Evolutionary conservation across 306 rosid species (phyloP).

Genomic region (Lathyrus tuberosus): DNA sequence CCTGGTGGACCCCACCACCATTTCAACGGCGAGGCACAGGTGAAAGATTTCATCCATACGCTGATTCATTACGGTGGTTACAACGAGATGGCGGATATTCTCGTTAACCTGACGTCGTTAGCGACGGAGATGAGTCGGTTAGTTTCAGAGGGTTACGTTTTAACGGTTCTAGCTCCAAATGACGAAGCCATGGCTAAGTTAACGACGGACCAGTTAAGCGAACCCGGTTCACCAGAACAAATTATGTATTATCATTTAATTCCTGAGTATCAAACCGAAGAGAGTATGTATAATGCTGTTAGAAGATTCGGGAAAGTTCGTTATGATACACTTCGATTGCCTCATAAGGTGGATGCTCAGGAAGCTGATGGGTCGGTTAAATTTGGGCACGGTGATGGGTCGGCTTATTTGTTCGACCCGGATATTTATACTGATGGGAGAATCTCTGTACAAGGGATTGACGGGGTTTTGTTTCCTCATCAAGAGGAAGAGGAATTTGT

Average conservation of each 20-base stretch:
- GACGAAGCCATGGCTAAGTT: conserved; percentile 88
- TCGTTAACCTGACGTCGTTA: conserved; percentile 72
- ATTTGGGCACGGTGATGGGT: conserved; percentile 72
- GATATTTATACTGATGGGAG: conserved; percentile 80
- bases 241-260: conserved; percentile 77
- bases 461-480: conserved; percentile 68
- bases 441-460: conserved; percentile 86
- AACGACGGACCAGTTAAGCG: conserved; percentile 84
- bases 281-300: conserved; percentile 86
- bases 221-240: conserved; percentile 88
- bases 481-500: conserved; percentile 37
- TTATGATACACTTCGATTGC: conserved; percentile 68
- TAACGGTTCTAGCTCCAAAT: conserved; percentile 79
- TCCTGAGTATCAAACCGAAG: conserved; percentile 87
- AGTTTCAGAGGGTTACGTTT: conserved; percentile 77
- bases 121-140: conserved; percentile 79
- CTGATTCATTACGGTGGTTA: conserved; percentile 78
- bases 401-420: conserved; percentile 81
- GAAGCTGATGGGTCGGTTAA: conserved; percentile 85
- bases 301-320: conserved; percentile 74
- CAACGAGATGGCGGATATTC: conserved; percentile 82
- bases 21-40: conserved; percentile 72
- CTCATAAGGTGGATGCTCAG: conserved; percentile 70
- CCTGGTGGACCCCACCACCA: conserved; percentile 84
- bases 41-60: conserved; percentile 79